Evolutionary conservation across 202 grass and related monocot species (phyloP), one percentile per base, ranked within the genome.

Genomic region (Digitaria exilis): DNA sequence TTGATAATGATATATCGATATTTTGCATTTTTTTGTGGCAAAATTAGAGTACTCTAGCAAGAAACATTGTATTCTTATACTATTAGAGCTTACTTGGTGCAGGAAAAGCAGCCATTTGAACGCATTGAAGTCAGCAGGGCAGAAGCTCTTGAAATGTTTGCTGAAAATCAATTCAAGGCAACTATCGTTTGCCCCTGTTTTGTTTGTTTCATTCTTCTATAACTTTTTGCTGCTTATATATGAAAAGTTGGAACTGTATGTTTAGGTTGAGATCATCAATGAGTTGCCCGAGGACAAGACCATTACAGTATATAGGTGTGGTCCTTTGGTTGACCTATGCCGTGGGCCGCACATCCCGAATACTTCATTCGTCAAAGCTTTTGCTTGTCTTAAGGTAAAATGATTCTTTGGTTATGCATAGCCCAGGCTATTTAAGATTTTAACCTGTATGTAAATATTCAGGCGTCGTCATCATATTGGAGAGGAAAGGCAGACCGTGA

Each of bases 381-480:
- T 99, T 57, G 79, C 96, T 76, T 99, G 96, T 80, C 85, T 94
- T 14, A 99, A 96, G 93, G 96, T 99, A 45, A 59, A 59, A 85
- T 87, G 78, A 7, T 81, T 82, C 52, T 84, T 83, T 82, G 21
- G 51, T 84, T 80, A 55, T 77, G 26, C 66, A 48, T 75, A 64
- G 25, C 64, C 16, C 17, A 69, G 58, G 21, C n/a, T 71, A 80
- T 66, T 87, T 76, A 26, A 73, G 25, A 77, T 86, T 77, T 79
- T 31, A 55, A 78, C 76, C 74, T 73, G 30, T 56, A 78, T 89
- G 39, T 84, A 49, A 80, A 81, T 75, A 58, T 82, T 52, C 66
- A 99, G 96, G 93, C 96, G 29, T 99, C 96, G 76, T 93, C 96
- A 73, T 99, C 96, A 6, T 99, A 99, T 82, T 99, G 96, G 96